Evolutionary conservation across 208 protist species (phyloP).

Genomic region (Crithidia expoeki): DNA sequence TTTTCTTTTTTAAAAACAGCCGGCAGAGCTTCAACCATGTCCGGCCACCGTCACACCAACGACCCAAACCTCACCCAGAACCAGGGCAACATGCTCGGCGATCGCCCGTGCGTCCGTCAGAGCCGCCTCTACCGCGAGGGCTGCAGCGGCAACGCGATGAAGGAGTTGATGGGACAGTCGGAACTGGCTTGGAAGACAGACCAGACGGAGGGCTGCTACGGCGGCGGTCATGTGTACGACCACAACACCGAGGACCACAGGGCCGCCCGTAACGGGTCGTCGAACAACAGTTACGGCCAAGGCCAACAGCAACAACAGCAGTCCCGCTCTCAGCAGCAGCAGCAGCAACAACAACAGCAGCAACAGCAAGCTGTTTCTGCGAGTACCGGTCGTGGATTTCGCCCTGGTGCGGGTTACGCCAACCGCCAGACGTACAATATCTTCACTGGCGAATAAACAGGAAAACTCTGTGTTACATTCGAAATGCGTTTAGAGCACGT

Average conservation of each 20-base stretch:
- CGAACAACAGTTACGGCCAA: not conserved
- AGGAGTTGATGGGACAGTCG: constrained; percentile 79
- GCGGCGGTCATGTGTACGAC: constrained; percentile 72
- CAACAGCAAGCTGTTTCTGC: constrained; percentile 20
- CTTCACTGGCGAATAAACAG: constrained; percentile 72
- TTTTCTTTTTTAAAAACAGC: too few species aligned
- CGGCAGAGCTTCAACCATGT: too few species aligned
- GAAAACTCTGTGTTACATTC: too few species aligned
- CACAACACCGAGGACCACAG: constrained; percentile 56
- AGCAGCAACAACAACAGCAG: constrained; percentile 14
- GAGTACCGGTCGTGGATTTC: constrained; percentile 59
- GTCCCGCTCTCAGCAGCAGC: constrained; percentile 14
- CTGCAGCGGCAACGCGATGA: constrained; percentile 85
- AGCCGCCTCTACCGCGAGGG: constrained; percentile 80
- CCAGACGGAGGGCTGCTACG: constrained; percentile 76
- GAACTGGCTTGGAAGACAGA: constrained; percentile 86
- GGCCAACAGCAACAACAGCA: not conserved
- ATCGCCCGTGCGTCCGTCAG: constrained; percentile 90
- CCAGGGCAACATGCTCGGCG: constrained; percentile 86
- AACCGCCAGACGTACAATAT: constrained; percentile 90
- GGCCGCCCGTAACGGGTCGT: constrained; percentile 18
- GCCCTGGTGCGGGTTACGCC: constrained; percentile 74
- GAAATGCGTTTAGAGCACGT: too few species aligned
- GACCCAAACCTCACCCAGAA: constrained; percentile 81
- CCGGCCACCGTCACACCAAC: constrained; percentile 64